Evolutionary conservation across 768 basidiomycete genomes (phyloP).

Genomic region (Hortiboletus flavorubellus): DNA sequence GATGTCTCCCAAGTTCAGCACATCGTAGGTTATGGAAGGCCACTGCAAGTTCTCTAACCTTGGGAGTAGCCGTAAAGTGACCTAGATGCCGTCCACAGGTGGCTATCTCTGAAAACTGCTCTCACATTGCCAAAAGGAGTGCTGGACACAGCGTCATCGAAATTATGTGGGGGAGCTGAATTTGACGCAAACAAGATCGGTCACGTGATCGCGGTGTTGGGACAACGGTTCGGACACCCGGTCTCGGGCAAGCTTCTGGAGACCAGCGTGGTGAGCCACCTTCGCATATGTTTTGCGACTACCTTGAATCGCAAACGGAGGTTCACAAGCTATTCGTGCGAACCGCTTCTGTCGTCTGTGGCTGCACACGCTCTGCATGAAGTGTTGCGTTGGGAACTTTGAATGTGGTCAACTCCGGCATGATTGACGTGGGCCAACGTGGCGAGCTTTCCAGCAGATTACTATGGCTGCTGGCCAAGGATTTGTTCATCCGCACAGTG

Average conservation of each 20-base stretch:
- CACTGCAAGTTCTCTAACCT: background rate
- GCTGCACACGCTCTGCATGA: conserved; percentile 1
- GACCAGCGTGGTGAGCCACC: conserved; percentile 9
- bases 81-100: background rate
- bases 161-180: background rate
- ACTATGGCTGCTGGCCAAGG: conserved; percentile 6
- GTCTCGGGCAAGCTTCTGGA: conserved; percentile 1
- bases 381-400: background rate
- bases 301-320: conserved; percentile 8
- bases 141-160: background rate
- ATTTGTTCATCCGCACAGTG: background rate
- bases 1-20: background rate
- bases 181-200: background rate
- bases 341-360: conserved; percentile 15
- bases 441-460: conserved; percentile 4
- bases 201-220: conserved; percentile 1
- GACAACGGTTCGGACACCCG: conserved; percentile 7
- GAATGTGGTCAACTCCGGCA: background rate
- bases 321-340: conserved; percentile 17
- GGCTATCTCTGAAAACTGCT: conserved; percentile 3
- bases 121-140: background rate
- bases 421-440: conserved; percentile 6
- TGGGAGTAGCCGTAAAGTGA: background rate
- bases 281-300: conserved; percentile 7
- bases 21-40: background rate